Conservation (phyloP, 116 monocot species). For the Iris pallida region DNA sequence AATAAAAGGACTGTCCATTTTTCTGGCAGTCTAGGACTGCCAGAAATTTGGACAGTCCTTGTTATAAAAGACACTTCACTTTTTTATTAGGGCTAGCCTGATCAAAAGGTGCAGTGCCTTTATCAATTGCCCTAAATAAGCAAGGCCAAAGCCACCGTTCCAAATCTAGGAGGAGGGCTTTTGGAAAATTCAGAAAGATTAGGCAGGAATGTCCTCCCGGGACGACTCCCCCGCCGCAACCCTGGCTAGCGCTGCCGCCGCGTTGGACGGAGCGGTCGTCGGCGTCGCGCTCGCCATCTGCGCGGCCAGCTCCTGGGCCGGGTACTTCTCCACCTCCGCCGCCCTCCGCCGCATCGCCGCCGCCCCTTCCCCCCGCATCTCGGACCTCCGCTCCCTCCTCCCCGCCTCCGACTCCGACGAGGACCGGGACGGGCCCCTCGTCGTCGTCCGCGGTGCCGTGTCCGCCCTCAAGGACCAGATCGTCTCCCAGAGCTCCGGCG, state of each 20-base stretch:
- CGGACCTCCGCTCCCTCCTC: conserved; percentile 60
- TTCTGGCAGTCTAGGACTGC: too few relatives aligned
- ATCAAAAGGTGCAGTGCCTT: too few relatives aligned
- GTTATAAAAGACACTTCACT: too few relatives aligned
- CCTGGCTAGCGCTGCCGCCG: conserved; percentile 21
- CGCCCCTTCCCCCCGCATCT: conserved; percentile 48
- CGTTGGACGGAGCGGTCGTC: conserved; percentile 54
- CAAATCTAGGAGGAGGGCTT: too few relatives aligned
- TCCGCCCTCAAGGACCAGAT: not conserved
- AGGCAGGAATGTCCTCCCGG: conserved; percentile 20
- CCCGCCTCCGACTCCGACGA: conserved; percentile 5
- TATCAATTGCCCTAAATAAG: too few relatives aligned
- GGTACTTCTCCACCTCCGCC: conserved; percentile 42
- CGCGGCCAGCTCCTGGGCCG: conserved; percentile 57
- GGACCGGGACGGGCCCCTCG: conserved; percentile 20
- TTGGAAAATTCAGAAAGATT: too few relatives aligned
- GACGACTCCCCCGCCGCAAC: conserved; percentile 24
- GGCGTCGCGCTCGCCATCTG: conserved; percentile 56
- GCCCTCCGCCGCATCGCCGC: conserved; percentile 48
- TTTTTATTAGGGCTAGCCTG: too few relatives aligned
- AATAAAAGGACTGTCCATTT: too few relatives aligned
- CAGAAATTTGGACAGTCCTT: too few relatives aligned
- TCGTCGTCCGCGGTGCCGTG: conserved; percentile 57
- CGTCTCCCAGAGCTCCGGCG: conserved; percentile 47
- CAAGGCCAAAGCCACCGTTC: too few relatives aligned